Percentiles rank a stretch among this genome's conserved stretches.
These are phyloP conservation scores for Phalaenopsis aphrodite DNA, from an alignment of 106 monocot species.

Conservation along the genomic window DNA sequence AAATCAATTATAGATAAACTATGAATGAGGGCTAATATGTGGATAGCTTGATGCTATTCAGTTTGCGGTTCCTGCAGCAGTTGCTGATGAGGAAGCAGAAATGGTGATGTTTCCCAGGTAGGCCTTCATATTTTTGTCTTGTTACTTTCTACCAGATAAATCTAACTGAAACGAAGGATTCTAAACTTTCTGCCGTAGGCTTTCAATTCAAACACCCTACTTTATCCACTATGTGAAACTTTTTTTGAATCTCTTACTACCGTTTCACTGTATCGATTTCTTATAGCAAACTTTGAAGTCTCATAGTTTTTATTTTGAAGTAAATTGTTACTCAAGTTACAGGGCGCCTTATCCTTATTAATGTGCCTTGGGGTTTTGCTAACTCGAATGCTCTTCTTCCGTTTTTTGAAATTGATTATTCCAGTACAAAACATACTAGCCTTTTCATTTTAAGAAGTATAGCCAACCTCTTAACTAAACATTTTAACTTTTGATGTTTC, in stretches of 20 bases:
- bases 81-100: slow-evolving; percentile 13
- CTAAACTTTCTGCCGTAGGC: not conserved
- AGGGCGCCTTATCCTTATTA: not conserved
- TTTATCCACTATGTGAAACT: not conserved
- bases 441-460: not conserved
- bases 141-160: not conserved
- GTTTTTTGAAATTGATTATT: not conserved
- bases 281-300: not conserved
- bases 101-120: slow-evolving; percentile 7
- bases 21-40: not conserved
- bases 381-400: not conserved
- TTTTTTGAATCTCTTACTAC: not conserved
- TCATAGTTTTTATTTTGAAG: not conserved
- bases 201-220: not conserved
- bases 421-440: not conserved
- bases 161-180: not conserved
- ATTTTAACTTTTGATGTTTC: not conserved
- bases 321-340: not conserved
- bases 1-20: not conserved
- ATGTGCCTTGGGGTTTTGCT: not conserved
- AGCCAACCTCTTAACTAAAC: not conserved
- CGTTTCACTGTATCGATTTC: not conserved
- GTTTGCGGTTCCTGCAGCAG: slow-evolving; percentile 8
- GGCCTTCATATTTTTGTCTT: not conserved
- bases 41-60: not conserved